Evolutionary conservation across 306 rosid genomes (phyloP), one percentile per base, ranked within the genome.

Genomic region (Elaeagnus macrophylla): DNA sequence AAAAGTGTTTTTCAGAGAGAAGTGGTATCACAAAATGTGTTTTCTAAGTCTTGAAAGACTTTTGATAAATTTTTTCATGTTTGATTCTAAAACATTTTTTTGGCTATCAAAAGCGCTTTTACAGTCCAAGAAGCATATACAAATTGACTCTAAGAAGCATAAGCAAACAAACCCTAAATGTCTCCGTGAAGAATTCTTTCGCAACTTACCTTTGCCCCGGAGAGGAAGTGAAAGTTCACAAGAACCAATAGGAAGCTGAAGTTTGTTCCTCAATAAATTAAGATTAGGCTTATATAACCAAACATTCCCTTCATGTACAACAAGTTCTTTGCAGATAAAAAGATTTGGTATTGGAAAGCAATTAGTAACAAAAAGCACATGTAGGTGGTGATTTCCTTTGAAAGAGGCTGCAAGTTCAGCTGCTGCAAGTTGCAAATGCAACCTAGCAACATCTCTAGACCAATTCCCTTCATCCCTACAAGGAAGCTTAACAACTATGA

Each of bases 181-280:
- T 6, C 13, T 9, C 1, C 8, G 14, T 2, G 12, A 46, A 46
- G n/a, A 36, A 18, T 44, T 16, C 8, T 37, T 41, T 55, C 49
- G 53, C 37, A 53, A 66, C 84, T 69, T 39, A 91, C 97, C 97
- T 78, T 75, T 80, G 53, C 84, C 91, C 46, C 75, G 64, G 66
- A 82, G 74, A 48, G 96, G 93, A 78, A 91, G 88, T 10, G 96
- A 81, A 67, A 86, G 97, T 70, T 91, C 95, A 66, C 97, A 84
- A 25, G 97, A 86, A 35, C 96, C 97, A 44, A 80, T 79, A 5
- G 96, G 97, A 20, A 91, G 88, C 72, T 75, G 86, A 8, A 77
- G 51, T 61, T 84, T 91, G 18, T 82, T 76, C 72, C 95, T 68
- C 60, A 86, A 57, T 7, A 74, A 69, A 58, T 79, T 76, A 73